A percentile compares a stretch with the other conserved stretches of the same genome.
These are phyloP conservation scores for Coniferiporia sulphurascens DNA, from an alignment of 1,284 basidiomycete genomes.

Conservation along the genomic window DNA sequence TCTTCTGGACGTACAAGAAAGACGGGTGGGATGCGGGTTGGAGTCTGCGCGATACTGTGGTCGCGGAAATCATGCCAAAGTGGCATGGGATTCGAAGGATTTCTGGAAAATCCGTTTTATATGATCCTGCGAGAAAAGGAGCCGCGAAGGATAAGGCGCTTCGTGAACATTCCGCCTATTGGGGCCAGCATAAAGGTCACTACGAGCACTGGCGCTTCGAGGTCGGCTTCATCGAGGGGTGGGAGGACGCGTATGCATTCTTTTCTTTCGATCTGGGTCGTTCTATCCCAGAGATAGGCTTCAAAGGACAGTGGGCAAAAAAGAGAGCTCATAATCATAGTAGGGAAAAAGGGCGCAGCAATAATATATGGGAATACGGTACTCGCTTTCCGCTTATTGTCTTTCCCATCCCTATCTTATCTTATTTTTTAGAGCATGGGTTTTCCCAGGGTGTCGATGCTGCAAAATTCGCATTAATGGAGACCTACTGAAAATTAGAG, in stretches of 20 bases:
- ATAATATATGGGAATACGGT: conserved; percentile 61
- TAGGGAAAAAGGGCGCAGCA: conserved; percentile 32
- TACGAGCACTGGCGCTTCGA: conserved; percentile 66
- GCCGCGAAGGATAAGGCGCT: conserved; percentile 35
- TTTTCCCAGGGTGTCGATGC: conserved; percentile 37
- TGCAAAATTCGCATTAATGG: conserved; percentile 22
- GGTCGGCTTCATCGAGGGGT: conserved; percentile 62
- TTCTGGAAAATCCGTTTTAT: conserved; percentile 16
- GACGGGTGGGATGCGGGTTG: conserved; percentile 68
- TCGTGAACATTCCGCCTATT: conserved; percentile 51
- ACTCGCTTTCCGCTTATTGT: conserved; percentile 21
- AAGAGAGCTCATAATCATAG: conserved; percentile 44
- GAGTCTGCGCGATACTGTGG: conserved; percentile 68
- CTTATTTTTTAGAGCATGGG: conserved; percentile 33
- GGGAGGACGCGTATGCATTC: conserved; percentile 67
- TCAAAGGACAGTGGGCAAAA: conserved; percentile 54
- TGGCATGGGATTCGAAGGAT: conserved; percentile 37
- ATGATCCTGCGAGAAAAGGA: conserved; percentile 29
- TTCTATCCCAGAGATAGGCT: conserved; percentile 53
- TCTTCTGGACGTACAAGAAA: conserved; percentile 89
- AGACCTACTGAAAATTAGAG: conserved; percentile 4
- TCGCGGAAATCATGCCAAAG: conserved; percentile 55
- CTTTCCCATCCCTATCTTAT: neutral
- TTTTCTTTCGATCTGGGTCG: conserved; percentile 27
- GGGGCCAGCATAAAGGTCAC: conserved; percentile 46